These are phyloP conservation scores for Phaeomoniella chlamydospora DNA, from an alignment of 2,329 filamentous ascomycete species.

Conservation along the genomic window DNA sequence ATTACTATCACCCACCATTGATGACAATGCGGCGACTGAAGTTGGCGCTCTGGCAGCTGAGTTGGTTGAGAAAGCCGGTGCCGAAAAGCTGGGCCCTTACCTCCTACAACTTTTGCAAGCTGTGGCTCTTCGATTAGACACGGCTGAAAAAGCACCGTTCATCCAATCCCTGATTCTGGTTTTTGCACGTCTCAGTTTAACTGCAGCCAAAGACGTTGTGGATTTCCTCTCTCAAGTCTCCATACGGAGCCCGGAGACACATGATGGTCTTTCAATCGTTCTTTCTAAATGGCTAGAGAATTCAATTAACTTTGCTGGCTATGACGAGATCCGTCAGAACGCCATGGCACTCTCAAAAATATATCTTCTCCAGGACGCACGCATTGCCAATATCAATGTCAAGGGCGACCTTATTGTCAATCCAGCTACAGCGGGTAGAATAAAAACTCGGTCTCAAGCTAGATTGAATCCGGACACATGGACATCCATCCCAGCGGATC, in stretches of 20 bases:
- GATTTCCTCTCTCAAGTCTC: slow-evolving; percentile 78
- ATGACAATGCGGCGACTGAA: slow-evolving; percentile 89
- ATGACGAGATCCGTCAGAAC: slow-evolving; percentile 93
- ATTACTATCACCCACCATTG: slow-evolving; percentile 66
- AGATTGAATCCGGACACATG: slow-evolving; percentile 81
- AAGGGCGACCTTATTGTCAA: slow-evolving; percentile 83
- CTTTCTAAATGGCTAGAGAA: slow-evolving; percentile 95
- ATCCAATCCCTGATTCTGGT: slow-evolving; percentile 94
- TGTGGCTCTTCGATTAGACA: slow-evolving; percentile 70
- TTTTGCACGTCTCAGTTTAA: slow-evolving; percentile 77
- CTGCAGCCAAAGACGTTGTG: slow-evolving; percentile 76
- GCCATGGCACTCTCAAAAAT: slow-evolving; percentile 88
- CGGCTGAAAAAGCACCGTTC: slow-evolving; percentile 71
- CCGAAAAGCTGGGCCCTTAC: slow-evolving; percentile 79
- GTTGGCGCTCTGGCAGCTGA: slow-evolving; percentile 89
- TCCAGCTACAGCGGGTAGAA: slow-evolving; percentile 49
- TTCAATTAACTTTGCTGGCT: slow-evolving; percentile 92
- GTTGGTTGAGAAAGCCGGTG: slow-evolving; percentile 86
- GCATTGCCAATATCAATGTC: slow-evolving; percentile 65
- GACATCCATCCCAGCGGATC: slow-evolving; percentile 69
- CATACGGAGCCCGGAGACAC: slow-evolving; percentile 44
- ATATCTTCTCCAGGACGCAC: slow-evolving; percentile 71
- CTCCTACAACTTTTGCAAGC: slow-evolving; percentile 77
- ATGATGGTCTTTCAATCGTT: slow-evolving; percentile 78
- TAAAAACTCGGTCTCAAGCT: slow-evolving; percentile 86